Base-by-base conservation (phyloP, 2,329 filamentous ascomycete genomes). In the Helminthosporium solani region DNA sequence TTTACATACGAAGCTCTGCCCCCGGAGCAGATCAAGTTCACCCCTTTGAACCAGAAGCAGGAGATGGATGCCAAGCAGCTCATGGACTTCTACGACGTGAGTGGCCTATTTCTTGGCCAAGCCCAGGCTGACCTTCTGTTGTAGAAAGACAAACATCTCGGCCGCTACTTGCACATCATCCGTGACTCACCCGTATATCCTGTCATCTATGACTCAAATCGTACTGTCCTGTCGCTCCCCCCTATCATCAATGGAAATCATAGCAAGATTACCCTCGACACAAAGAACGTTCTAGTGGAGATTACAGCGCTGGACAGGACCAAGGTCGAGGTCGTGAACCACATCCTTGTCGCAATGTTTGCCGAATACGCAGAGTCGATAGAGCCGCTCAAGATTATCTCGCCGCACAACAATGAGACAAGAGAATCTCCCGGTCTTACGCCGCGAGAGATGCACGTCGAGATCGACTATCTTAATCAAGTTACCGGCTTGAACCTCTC, bases 241-340 rank as follows among this genome's bases (percentile, higher is more conserved):
- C 94, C 94, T 15, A 97, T 99, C 62, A 99, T 99, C 78, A 99
- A 99, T 75, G 84, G 91, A 63, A 83, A 99, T 65, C 91, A 94
- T 74, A 96, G 91, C 63, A 99, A 99, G 75, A 99, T 99, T 68
- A 90, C 85, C 7, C 75, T 95, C 35, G 76, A 95, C 68, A 97
- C 91, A 47, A 92, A 82, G 66, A 96, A 99, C 64, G 83, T 99
- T 64, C 88, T 99, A 73, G 95, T 99, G 70, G 94, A 99, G 73
- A 90, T 96, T 63, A 99, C 94, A 7, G 95, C 91, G 33, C 92
- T 90, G 33, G 94, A 99, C 70, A 85, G 87, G 67, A 99, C 95
- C 21, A 99, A 99, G 77, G 81, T 97, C 35, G 91, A 96, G 60
- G 89, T 99, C 55, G 92, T 96, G 50, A 89, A 87, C 74, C 90